A percentile compares a stretch with the other conserved stretches of the same genome.
These are phyloP conservation scores for Alternaria viburni DNA, from an alignment of 2,329 filamentous ascomycete genomes.

Conservation along the genomic window DNA sequence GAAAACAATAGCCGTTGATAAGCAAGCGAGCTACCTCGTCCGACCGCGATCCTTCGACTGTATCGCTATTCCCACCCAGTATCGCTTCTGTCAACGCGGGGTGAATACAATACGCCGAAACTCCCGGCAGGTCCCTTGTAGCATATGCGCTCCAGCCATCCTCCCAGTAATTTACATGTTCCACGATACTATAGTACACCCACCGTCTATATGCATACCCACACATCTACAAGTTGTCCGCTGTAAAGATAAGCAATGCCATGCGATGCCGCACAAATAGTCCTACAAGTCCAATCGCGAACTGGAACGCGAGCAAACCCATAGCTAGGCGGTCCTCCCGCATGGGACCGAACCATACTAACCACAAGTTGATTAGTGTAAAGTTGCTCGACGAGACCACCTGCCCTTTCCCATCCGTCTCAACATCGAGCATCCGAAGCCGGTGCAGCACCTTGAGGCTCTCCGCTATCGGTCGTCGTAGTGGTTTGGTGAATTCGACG, in stretches of 20 bases:
- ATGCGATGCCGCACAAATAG: constrained; percentile 85
- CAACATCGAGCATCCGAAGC: constrained; percentile 72
- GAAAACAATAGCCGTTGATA: not conserved
- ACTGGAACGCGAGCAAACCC: constrained; percentile 82
- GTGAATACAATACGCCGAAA: not conserved
- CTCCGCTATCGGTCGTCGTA: constrained; percentile 66
- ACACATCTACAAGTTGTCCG: constrained; percentile 69
- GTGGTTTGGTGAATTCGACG: constrained; percentile 75
- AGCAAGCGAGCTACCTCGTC: not conserved
- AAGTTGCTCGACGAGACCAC: constrained; percentile 87
- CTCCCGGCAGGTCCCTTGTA: not conserved
- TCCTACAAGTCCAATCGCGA: constrained; percentile 76
- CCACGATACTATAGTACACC: not conserved
- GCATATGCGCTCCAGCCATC: not conserved
- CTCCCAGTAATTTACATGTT: not conserved
- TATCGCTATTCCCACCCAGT: not conserved
- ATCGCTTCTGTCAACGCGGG: not conserved
- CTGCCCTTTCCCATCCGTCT: constrained; percentile 69
- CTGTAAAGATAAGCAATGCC: constrained; percentile 85
- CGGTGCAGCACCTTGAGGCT: constrained; percentile 72
- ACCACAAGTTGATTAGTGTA: constrained; percentile 93
- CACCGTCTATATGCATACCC: not conserved
- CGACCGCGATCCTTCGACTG: not conserved
- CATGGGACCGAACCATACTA: constrained; percentile 92
- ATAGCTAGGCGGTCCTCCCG: constrained; percentile 82